Percentiles rank a stretch among this genome's conserved stretches.
These are phyloP conservation scores for Aspergillus arachidicola DNA, from an alignment of 2,329 filamentous ascomycete species.

Conservation along the genomic window DNA sequence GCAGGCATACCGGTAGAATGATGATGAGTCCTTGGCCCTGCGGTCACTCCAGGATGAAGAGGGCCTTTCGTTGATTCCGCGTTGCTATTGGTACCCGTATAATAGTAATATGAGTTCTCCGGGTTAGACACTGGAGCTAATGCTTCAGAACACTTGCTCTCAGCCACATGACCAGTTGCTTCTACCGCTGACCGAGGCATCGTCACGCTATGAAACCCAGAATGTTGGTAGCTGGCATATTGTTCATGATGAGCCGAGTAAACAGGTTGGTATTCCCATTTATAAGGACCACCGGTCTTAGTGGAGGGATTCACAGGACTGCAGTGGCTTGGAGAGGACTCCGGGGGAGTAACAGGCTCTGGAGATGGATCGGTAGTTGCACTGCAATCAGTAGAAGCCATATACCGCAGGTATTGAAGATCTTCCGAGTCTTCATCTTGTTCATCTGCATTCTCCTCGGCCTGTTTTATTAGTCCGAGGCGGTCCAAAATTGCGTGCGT, in stretches of 20 bases:
- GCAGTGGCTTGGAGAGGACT: constrained; percentile 29
- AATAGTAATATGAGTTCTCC: constrained; percentile 30
- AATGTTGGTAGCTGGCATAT: constrained; percentile 25
- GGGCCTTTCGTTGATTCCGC: constrained; percentile 14
- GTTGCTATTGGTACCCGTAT: constrained; percentile 20
- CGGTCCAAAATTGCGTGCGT: constrained; percentile 48
- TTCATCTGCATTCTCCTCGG: constrained; percentile 42
- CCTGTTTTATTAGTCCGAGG: constrained; percentile 46
- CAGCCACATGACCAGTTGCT: constrained; percentile 15
- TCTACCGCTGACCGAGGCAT: constrained; percentile 23
- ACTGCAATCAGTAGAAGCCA: constrained; percentile 40
- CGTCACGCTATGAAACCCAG: constrained; percentile 25
- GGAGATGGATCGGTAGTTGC: constrained; percentile 43
- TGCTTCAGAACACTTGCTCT: constrained; percentile 17
- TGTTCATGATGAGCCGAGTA: constrained; percentile 18
- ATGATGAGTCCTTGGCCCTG: constrained; percentile 21
- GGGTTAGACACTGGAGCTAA: constrained; percentile 15
- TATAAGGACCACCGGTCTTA: constrained; percentile 21
- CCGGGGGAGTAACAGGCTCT: constrained; percentile 37
- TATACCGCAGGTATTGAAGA: constrained; percentile 38
- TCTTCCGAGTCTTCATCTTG: constrained; percentile 39
- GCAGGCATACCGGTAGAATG: constrained; percentile 22
- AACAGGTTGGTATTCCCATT: constrained; percentile 32
- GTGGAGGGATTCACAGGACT: constrained; percentile 24
- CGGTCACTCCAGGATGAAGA: constrained; percentile 21